Evolutionary conservation across 768 basidiomycete genomes (phyloP), one percentile per base, ranked within the genome.

Genomic region (Lentinula lateritia): DNA sequence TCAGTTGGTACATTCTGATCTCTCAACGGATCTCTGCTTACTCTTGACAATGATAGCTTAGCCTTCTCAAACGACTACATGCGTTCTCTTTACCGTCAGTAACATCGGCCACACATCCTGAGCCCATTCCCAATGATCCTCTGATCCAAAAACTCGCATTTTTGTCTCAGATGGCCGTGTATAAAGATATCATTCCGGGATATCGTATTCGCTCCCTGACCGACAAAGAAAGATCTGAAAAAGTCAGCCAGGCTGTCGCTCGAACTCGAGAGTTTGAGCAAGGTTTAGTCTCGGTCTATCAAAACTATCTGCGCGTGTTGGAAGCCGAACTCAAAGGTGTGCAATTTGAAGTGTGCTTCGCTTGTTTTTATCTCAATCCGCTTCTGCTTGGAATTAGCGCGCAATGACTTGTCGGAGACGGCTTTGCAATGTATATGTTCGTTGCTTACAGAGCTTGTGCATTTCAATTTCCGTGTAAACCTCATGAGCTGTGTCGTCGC

Each of bases 381-480:
- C 69, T 63, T 66, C 68, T 1, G n/a, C 23, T 48, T 4, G 0
- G 62, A 71, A 65, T 45, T 65, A 93, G 88, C 77, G 41, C 89
- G 82, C 66, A 84, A 78, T 60, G 85, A 86, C 56, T 73, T 95
- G 16, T 78, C 85, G 28, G 85, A 88, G 57, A 73, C 87, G 8
- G 84, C 89, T 52, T 79, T 98, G 58, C 88, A 84, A 69, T 93
- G 89, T 74, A 89, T 98, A 82, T 95, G 95, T 74, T 88, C 88
- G 5, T 80, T 98, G 48, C 77, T 94, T 28, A 80, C 82, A 18
- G 88, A 93, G 69, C 85, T 87, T 63, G 90, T 93, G 13, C 95
- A 98, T 75, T 99, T 99, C 85, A 99, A 98, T 76, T 98, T 98
- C 73, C 86, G 92, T 50, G 80, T 85, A 65, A 97, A 98, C 76